These are phyloP conservation scores for Nannizzia gypsea DNA, from an alignment of 2,329 filamentous ascomycete species.

Conservation along the genomic window DNA sequence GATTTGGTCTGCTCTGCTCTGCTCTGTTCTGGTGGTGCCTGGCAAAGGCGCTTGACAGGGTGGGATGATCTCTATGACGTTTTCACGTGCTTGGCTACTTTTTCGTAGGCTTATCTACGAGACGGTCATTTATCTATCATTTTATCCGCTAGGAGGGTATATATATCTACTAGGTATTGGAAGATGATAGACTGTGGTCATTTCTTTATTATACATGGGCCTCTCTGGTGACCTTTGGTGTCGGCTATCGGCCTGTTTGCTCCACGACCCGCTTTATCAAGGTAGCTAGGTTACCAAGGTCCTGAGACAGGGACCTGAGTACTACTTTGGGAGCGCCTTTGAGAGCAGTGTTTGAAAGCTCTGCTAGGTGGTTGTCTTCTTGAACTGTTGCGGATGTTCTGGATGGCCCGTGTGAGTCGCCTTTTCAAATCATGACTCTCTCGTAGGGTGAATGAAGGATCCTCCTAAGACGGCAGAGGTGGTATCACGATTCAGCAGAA, in stretches of 20 bases:
- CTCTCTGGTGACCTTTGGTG: neutral
- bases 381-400: neutral
- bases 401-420: neutral
- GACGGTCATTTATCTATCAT: neutral
- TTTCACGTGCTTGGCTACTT: neutral
- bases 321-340: neutral
- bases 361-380: no score
- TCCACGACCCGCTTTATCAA: neutral
- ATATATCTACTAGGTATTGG: no score
- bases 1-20: no score
- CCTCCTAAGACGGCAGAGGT: neutral
- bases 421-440: neutral
- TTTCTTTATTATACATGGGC: neutral
- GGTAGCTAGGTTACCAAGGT: neutral
- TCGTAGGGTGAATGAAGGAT: neutral
- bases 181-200: neutral
- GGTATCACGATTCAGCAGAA: neutral
- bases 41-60: neutral
- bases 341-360: neutral
- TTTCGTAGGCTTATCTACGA: neutral
- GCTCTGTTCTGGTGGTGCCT: neutral
- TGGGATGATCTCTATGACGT: conserved; percentile 3
- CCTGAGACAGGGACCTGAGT: neutral
- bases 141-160: no score
- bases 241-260: neutral